These are phyloP conservation scores for Pleurotus tuber-regium DNA, from an alignment of 768 basidiomycete species.

Conservation along the genomic window DNA sequence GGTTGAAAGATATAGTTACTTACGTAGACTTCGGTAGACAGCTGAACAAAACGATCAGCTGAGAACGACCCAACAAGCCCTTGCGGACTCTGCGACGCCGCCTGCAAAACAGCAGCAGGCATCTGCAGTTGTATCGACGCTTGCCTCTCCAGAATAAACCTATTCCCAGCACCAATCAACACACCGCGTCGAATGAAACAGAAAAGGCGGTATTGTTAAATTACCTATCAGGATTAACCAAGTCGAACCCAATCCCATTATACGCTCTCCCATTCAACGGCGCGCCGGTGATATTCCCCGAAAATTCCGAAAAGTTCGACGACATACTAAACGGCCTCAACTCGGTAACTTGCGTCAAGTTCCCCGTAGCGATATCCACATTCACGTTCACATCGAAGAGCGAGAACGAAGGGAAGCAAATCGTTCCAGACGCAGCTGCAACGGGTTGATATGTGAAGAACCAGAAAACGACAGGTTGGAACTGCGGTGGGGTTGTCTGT, in stretches of 20 bases:
- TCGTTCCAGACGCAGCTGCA: constrained; percentile 39
- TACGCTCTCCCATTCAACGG: constrained; percentile 46
- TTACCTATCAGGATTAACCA: constrained; percentile 33
- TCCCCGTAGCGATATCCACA: constrained; percentile 42
- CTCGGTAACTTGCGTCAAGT: constrained; percentile 39
- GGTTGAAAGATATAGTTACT: constrained; percentile 17
- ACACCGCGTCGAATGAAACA: background rate
- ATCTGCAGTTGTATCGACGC: constrained; percentile 30
- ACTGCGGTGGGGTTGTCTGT: constrained; percentile 25
- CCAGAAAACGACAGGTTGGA: constrained; percentile 55
- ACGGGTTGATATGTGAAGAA: constrained; percentile 46
- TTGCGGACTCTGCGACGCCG: constrained; percentile 34
- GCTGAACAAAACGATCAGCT: constrained; percentile 31
- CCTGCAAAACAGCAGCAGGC: constrained; percentile 50
- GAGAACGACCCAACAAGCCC: constrained; percentile 39
- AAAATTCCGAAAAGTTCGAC: constrained; percentile 36
- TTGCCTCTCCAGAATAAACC: background rate
- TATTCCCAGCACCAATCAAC: background rate
- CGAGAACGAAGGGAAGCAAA: constrained; percentile 44
- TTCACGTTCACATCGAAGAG: constrained; percentile 43
- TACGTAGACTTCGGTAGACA: constrained; percentile 48
- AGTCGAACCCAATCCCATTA: constrained; percentile 52
- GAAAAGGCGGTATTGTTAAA: background rate
- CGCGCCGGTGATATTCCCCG: constrained; percentile 43
- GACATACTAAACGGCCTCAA: constrained; percentile 35